Conservation (phyloP, 257 asterid species). For the Primulina tabacum region DNA sequence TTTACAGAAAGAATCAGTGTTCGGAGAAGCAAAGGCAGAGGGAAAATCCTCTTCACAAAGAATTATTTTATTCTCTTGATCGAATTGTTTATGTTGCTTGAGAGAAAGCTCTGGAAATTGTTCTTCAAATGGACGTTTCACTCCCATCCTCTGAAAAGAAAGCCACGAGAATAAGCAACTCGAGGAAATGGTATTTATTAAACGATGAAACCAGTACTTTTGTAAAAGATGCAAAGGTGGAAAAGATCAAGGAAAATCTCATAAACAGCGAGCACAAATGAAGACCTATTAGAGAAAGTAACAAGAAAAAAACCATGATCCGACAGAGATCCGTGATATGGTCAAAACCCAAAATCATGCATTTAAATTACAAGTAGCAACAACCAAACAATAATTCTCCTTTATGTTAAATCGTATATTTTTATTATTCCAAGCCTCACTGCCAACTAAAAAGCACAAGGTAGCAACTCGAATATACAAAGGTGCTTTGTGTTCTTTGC, state of each 20-base stretch:
- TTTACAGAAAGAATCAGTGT: conserved; percentile 40
- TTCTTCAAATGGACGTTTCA: conserved; percentile 58
- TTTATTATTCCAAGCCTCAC: background rate
- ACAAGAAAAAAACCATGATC: too few relatives aligned
- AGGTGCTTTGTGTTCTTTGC: background rate
- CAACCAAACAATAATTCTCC: background rate
- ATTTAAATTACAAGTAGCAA: background rate
- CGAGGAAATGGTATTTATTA: background rate
- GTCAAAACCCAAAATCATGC: too few relatives aligned
- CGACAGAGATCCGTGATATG: too few relatives aligned
- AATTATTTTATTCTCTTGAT: conserved; percentile 23
- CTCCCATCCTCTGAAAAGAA: conserved; percentile 53
- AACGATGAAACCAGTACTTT: conserved; percentile 7
- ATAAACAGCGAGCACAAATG: background rate
- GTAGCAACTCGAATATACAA: background rate
- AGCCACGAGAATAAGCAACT: conserved; percentile 4
- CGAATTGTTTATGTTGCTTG: conserved; percentile 56
- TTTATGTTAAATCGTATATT: too few relatives aligned
- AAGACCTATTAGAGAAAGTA: too few relatives aligned
- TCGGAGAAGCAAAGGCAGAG: conserved; percentile 24
- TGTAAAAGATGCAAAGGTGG: background rate
- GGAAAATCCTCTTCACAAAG: conserved; percentile 29
- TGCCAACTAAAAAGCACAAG: background rate
- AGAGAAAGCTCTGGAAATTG: conserved; percentile 52
- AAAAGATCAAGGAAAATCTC: background rate